Evolutionary conservation across 1,139 yeast genomes (phyloP), one percentile per base, ranked within the genome.

Genomic region (Schwanniomyces etchellsii): DNA sequence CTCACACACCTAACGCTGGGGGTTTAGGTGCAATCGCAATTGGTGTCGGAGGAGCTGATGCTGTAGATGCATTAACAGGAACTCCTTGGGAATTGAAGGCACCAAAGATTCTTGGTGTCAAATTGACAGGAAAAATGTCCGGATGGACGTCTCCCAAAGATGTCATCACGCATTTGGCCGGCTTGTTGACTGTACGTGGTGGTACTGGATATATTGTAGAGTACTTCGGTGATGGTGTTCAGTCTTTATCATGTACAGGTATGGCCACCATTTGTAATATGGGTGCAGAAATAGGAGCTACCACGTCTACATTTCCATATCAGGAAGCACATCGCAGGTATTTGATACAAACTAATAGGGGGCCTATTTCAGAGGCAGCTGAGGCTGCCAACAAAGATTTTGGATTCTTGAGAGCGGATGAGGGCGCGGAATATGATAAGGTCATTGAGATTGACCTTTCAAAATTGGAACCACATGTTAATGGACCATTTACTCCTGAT

Each of bases 81-180:
- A 81, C 94, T n/a, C 96, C 98, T 28, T 91, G 98, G 98, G 98
- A 91, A 65, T 75, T 91, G 56, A 89, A 89, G 64, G 97, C 97
- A 14, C 98, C 98, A 38, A 83, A 83, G 58, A 67, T 89, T 24
- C 57, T 91, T 50, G 97, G 98, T 55, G 93, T 91, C 47, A 81
- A 88, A 57, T 74, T 91, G 48, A 83, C 91, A 4, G 98, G 98
- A 33, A 57, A 74, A 47, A 64, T 91, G 55, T 74, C 68, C 39
- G 96, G 96, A 21, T 91, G 98, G 98, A 60, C 93, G 16, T 76
- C 97, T 30, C 97, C 98, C 44, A 91, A 91, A 67, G 98, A 91
- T 60, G 88, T 91, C 38, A 91, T 91, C 54, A 81, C 94, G 27
- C 75, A 81, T 46, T 71, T 91, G 43, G 96, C 97, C 11, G 98